Evolutionary conservation across 2,329 filamentous ascomycete species (phyloP).

Genomic region (Pestalotiopsis sp.): DNA sequence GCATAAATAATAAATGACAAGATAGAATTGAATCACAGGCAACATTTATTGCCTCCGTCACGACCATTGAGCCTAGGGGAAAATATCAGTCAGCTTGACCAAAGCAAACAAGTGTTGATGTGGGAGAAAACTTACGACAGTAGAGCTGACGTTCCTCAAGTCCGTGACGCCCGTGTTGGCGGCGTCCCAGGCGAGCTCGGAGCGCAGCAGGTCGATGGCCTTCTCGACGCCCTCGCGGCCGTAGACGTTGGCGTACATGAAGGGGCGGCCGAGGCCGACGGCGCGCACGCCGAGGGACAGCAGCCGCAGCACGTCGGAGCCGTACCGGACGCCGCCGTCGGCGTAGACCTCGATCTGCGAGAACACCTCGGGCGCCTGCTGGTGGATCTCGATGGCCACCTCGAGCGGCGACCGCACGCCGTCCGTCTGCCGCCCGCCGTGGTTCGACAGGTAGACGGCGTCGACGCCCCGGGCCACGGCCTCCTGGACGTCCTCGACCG

Average conservation of each 20-base stretch:
- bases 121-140: constrained; percentile 16
- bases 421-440: constrained; percentile 38
- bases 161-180: constrained; percentile 30
- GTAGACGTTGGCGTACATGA: constrained; percentile 53
- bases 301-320: constrained; percentile 35
- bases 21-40: not conserved
- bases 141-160: constrained; percentile 26
- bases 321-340: constrained; percentile 38
- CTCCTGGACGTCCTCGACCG: constrained; percentile 33
- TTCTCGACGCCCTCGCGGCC: constrained; percentile 45
- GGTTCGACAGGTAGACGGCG: constrained; percentile 37
- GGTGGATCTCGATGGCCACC: constrained; percentile 31
- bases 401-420: constrained; percentile 31
- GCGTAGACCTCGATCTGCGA: constrained; percentile 33
- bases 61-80: not conserved
- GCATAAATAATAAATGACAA: not conserved
- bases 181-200: constrained; percentile 39
- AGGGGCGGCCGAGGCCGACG: constrained; percentile 45
- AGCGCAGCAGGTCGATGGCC: constrained; percentile 45
- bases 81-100: not conserved
- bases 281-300: constrained; percentile 35
- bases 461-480: constrained; percentile 29
- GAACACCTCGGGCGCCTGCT: constrained; percentile 31
- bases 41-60: not conserved
- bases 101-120: not conserved